phyloP scores from a whole-genome alignment of 2,329 filamentous ascomycete genomes.

The Venturia carpophila region DNA sequence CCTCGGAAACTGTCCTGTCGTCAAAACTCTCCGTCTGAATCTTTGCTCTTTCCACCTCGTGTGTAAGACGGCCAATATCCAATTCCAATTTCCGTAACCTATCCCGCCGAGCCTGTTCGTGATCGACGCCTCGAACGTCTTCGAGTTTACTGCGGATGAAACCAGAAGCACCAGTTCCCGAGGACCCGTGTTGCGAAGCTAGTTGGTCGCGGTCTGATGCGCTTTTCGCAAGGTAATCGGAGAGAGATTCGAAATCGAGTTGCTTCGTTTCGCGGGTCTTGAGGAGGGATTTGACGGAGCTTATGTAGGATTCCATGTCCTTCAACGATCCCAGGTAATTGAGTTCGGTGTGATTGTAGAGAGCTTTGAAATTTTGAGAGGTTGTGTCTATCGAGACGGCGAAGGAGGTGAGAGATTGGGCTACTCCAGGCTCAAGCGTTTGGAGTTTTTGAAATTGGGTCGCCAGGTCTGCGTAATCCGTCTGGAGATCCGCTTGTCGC shows the following conservation, averaged over 20 bases:
- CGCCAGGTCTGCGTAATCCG: conserved; percentile 80
- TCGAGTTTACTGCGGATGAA: conserved; percentile 94
- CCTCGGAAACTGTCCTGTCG: conserved; percentile 89
- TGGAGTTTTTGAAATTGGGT: conserved; percentile 94
- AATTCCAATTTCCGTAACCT: conserved; percentile 84
- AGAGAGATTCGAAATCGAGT: conserved; percentile 91
- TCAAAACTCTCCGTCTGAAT: conserved; percentile 87
- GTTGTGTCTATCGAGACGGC: conserved; percentile 80
- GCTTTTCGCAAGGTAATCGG: conserved; percentile 89
- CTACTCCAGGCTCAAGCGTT: conserved; percentile 78
- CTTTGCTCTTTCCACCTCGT: conserved; percentile 77
- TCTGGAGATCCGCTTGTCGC: conserved; percentile 77
- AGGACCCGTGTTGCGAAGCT: conserved; percentile 53
- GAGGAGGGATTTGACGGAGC: conserved; percentile 77
- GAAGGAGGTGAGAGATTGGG: conserved; percentile 75
- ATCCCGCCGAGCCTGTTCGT: conserved; percentile 83
- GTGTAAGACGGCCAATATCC: conserved; percentile 82
- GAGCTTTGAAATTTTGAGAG: conserved; percentile 63
- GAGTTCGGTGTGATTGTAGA: conserved; percentile 88
- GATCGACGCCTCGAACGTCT: conserved; percentile 92
- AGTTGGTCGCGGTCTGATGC: conserved; percentile 78
- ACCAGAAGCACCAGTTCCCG: conserved; percentile 64
- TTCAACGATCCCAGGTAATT: conserved; percentile 88
- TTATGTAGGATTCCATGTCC: conserved; percentile 92
- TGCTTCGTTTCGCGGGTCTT: conserved; percentile 96